A percentile compares a stretch with the other conserved stretches of the same genome.
These are phyloP conservation scores for Cladophialophora chaetospira DNA, from an alignment of 2,329 filamentous ascomycete genomes.

Conservation along the genomic window DNA sequence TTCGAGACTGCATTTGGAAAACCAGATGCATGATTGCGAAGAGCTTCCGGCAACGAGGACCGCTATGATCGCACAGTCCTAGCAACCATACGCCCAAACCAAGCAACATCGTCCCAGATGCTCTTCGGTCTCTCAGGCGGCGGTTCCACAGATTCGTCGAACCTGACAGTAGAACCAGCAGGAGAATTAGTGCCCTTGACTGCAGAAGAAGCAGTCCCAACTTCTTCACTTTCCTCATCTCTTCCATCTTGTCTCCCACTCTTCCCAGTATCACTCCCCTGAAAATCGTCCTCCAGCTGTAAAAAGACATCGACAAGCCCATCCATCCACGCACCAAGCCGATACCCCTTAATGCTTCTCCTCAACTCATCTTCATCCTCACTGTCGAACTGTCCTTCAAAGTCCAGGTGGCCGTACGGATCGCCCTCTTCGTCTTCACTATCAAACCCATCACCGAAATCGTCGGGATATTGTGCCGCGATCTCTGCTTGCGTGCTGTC, in stretches of 20 bases:
- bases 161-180: constrained; percentile 5
- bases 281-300: constrained; percentile 28
- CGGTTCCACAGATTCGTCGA: constrained; percentile 27
- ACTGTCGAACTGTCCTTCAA: constrained; percentile 36
- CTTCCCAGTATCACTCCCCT: not conserved
- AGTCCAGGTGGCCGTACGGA: constrained; percentile 33
- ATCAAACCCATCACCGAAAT: constrained; percentile 23
- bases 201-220: not conserved
- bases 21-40: not conserved
- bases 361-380: constrained; percentile 56
- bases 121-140: constrained; percentile 27
- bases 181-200: constrained; percentile 1
- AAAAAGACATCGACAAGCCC: constrained; percentile 52
- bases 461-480: constrained; percentile 27
- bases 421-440: constrained; percentile 29
- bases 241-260: not conserved
- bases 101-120: constrained; percentile 33
- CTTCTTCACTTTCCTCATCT: not conserved
- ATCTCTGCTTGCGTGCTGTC: constrained; percentile 32
- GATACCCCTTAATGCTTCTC: constrained; percentile 55
- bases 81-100: constrained; percentile 32
- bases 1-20: too few species aligned
- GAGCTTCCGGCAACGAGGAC: not conserved
- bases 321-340: constrained; percentile 60
- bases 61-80: constrained; percentile 26